Conservation (phyloP, 2,329 filamentous ascomycete genomes). For the Lasiodiplodia sp. region DNA sequence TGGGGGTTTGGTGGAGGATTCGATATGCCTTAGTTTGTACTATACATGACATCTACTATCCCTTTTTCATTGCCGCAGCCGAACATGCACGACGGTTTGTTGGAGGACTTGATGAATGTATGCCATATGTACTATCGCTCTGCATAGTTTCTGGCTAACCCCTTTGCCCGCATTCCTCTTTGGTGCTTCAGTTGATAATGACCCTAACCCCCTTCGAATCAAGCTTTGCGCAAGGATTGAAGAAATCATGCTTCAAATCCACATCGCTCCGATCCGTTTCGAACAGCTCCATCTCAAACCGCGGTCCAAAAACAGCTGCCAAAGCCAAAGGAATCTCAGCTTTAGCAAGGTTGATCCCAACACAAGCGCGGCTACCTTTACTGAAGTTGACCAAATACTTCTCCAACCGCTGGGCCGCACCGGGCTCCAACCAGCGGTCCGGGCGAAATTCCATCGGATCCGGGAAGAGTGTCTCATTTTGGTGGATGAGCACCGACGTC, state of each 20-base stretch:
- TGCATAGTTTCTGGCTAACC: too few relatives aligned
- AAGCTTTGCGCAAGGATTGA: conserved; percentile 29
- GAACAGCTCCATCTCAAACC: conserved; percentile 22
- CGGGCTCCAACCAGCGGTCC: conserved; percentile 33
- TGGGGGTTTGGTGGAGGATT: not conserved
- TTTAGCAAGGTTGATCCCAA: conserved; percentile 31
- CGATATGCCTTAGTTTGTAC: not conserved
- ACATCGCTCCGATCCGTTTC: conserved; percentile 32
- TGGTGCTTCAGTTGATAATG: not conserved
- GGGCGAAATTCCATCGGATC: conserved; percentile 32
- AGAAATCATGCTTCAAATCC: conserved; percentile 31
- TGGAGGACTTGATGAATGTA: too few relatives aligned
- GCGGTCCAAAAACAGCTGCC: conserved; percentile 11
- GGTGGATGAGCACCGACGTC: conserved; percentile 31
- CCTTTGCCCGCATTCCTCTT: rapidly evolving
- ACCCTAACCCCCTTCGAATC: conserved; percentile 33
- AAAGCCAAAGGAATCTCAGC: conserved; percentile 21
- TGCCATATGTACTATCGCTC: too few relatives aligned
- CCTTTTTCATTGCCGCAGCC: too few relatives aligned
- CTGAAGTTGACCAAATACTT: conserved; percentile 33
- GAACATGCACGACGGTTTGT: too few relatives aligned
- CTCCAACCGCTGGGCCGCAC: conserved; percentile 31
- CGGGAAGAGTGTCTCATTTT: conserved; percentile 32
- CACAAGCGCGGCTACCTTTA: conserved; percentile 33
- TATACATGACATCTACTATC: too few relatives aligned